A percentile compares a stretch with the other conserved stretches of the same genome.
Conservation (phyloP, 129 eudicot genomes). For the Lactuca sativa region DNA sequence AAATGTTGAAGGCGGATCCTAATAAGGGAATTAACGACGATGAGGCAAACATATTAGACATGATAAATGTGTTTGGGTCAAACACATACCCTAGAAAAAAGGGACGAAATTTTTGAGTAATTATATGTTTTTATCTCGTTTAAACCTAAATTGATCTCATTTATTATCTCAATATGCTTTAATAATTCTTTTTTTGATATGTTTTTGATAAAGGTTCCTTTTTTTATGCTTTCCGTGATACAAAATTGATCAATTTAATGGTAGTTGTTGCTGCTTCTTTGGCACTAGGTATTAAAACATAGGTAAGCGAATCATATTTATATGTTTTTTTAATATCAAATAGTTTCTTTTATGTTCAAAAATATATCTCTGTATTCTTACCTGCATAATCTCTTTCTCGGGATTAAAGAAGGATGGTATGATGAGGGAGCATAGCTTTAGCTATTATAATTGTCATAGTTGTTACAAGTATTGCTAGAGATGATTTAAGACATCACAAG, state of each 20-base stretch:
- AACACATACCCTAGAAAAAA: constrained; percentile 91
- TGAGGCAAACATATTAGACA: constrained; percentile 50
- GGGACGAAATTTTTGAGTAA: constrained; percentile 90
- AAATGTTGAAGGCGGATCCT: constrained; percentile 50
- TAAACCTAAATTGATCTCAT: constrained; percentile 6
- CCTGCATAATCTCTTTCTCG: constrained; percentile 39
- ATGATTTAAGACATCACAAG: no score
- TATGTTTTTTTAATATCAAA: no score
- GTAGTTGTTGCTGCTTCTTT: constrained; percentile 94
- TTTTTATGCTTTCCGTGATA: constrained; percentile 85
- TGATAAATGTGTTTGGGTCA: constrained; percentile 74
- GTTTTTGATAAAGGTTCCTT: constrained; percentile 52
- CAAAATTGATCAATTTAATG: constrained; percentile 87
- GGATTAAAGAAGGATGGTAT: constrained; percentile 94
- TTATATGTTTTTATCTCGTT: not conserved
- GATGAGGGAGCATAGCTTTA: constrained; percentile 96
- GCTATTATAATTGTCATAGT: constrained; percentile 83
- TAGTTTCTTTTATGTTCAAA: not conserved
- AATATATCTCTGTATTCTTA: not conserved
- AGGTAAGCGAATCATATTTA: constrained; percentile 47
- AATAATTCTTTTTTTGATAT: not conserved
- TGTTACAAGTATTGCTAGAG: constrained; percentile 64
- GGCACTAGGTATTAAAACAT: constrained; percentile 93
- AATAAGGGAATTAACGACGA: constrained; percentile 77
- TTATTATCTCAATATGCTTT: not conserved